These are phyloP conservation scores for Clathrospora elynae DNA, from an alignment of 2,329 filamentous ascomycete genomes.

Conservation along the genomic window DNA sequence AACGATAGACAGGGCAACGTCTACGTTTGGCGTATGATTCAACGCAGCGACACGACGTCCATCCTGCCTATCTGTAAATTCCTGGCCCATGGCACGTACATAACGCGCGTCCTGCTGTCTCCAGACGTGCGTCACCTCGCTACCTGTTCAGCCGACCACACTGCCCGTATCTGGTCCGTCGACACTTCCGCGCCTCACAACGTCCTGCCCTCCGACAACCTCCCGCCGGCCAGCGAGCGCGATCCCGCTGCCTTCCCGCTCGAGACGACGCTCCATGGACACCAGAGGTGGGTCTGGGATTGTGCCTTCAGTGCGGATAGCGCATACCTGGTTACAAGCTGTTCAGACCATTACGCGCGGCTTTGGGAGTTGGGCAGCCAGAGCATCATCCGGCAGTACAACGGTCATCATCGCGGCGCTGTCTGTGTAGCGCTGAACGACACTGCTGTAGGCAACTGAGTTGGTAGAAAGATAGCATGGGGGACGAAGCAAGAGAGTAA, in stretches of 20 bases:
- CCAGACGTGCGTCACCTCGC: slow-evolving; percentile 93
- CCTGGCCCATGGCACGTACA: slow-evolving; percentile 87
- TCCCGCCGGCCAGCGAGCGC: slow-evolving; percentile 43
- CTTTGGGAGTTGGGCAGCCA: slow-evolving; percentile 88
- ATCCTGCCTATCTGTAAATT: slow-evolving; percentile 88
- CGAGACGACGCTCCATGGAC: slow-evolving; percentile 84
- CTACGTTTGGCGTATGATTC: slow-evolving; percentile 94
- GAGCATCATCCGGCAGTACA: slow-evolving; percentile 92
- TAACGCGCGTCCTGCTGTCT: slow-evolving; percentile 87
- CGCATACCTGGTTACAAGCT: slow-evolving; percentile 90
- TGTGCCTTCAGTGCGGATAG: slow-evolving; percentile 94
- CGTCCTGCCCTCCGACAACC: slow-evolving; percentile 37
- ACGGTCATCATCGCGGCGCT: slow-evolving; percentile 88
- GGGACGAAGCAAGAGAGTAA: background rate
- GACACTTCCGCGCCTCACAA: slow-evolving; percentile 56
- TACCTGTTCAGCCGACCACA: slow-evolving; percentile 91
- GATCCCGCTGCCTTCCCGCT: slow-evolving; percentile 70
- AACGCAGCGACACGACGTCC: slow-evolving; percentile 79
- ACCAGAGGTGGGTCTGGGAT: slow-evolving; percentile 98
- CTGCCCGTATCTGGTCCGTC: slow-evolving; percentile 95
- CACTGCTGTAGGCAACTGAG: slow-evolving; percentile 47
- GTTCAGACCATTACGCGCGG: slow-evolving; percentile 89
- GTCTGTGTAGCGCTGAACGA: slow-evolving; percentile 94
- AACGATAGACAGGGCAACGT: slow-evolving; percentile 74
- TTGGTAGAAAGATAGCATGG: background rate